These are phyloP conservation scores for Nissolia schottii DNA, from an alignment of 306 rosid species.

Conservation along the genomic window DNA sequence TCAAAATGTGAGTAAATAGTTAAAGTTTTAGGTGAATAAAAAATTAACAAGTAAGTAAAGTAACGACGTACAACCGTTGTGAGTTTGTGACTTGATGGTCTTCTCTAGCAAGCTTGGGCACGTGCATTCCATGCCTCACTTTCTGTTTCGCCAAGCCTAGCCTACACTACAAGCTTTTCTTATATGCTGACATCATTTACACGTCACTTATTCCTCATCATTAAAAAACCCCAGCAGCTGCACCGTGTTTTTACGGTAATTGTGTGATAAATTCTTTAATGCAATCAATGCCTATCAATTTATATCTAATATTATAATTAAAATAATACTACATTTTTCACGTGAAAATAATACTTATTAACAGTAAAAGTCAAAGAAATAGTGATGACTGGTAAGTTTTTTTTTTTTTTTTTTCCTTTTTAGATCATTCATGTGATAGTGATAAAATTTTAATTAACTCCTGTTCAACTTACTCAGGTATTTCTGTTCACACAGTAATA, in stretches of 20 bases:
- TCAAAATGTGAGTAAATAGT: not conserved
- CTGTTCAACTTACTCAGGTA: no score
- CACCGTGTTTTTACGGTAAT: not conserved
- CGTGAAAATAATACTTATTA: no score
- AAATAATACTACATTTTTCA: no score
- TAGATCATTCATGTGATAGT: not conserved
- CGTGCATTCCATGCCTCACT: constrained; percentile 37
- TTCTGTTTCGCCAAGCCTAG: not conserved
- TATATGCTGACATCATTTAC: constrained; percentile 15
- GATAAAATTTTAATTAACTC: not conserved
- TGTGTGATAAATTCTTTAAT: not conserved
- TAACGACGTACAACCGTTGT: not conserved
- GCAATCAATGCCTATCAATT: not conserved
- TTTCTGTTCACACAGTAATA: not conserved
- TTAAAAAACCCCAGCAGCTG: not conserved
- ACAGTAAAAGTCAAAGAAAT: no score
- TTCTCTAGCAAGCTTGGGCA: constrained; percentile 40
- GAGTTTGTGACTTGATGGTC: not conserved
- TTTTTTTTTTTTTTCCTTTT: no score
- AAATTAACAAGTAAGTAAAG: not conserved
- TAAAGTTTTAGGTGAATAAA: not conserved
- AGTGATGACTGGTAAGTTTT: no score
- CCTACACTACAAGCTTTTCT: no score
- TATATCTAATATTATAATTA: not conserved
- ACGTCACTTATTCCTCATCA: constrained; percentile 27